Evolutionary conservation across 495 filamentous ascomycete species (phyloP).

Genomic region (Penicillium herquei): DNA sequence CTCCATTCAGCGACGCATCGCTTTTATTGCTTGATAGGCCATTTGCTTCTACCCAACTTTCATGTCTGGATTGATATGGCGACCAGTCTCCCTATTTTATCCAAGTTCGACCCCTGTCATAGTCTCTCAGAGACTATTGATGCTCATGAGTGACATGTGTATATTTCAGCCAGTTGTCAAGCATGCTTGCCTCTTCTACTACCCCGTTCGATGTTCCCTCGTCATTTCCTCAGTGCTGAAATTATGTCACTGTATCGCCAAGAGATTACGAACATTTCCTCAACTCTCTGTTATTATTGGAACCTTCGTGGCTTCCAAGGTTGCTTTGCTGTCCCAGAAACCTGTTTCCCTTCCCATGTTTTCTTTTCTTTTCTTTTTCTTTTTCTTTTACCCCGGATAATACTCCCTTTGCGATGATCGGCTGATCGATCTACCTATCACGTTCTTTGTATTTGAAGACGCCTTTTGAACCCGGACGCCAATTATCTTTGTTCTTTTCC

Average conservation of each 20-base stretch:
- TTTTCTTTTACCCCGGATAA: too few relatives aligned
- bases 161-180: constrained; percentile 24
- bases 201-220: neutral
- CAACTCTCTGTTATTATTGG: too few relatives aligned
- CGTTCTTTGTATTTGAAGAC: too few relatives aligned
- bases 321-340: too few relatives aligned
- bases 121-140: constrained; percentile 26
- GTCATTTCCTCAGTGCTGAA: neutral
- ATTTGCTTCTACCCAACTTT: constrained; percentile 4
- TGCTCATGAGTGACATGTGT: constrained; percentile 43
- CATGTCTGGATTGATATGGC: neutral
- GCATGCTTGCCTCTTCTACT: constrained; percentile 17
- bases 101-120: neutral
- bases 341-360: too few relatives aligned
- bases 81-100: constrained; percentile 11
- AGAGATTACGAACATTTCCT: too few relatives aligned
- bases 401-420: too few relatives aligned
- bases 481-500: too few relatives aligned
- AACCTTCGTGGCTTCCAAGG: too few relatives aligned
- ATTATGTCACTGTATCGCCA: neutral
- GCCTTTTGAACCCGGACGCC: too few relatives aligned
- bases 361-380: too few relatives aligned
- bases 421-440: too few relatives aligned
- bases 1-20: constrained; percentile 26
- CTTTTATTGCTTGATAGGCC: constrained; percentile 28